Evolutionary conservation across 2,329 filamentous ascomycete species (phyloP), one percentile per base, ranked within the genome.

Genomic region (Verticillium albo-atrum): DNA sequence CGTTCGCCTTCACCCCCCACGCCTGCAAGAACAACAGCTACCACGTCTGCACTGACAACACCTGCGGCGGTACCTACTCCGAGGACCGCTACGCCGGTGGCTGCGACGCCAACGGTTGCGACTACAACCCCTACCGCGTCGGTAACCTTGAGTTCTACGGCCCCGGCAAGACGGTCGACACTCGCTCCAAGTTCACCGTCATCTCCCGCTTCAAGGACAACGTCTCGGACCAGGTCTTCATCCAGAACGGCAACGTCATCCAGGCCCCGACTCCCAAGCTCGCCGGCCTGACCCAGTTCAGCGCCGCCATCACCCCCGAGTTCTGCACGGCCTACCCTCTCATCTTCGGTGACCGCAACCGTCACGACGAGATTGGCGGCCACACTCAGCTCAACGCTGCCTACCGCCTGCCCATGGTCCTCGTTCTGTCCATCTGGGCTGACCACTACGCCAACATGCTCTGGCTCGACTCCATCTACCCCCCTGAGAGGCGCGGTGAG

Each of bases 31-130:
- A 61, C 37, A 63, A 61, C 59, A 60, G 59, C 32, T 61, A 62
- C 42, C 60, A 64, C 55, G 55, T 63, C 58, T 69, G 67, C 55
- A 30, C 62, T 23, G 62, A 53, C 20, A 32, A 34, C 59, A 57
- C 47, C 17, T 84, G 81, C 65, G 82, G 82, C 56, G 82, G 78
- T 54, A 75, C 77, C 20, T 81, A 78, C 67, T 76, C 72, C 6
- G 66, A 70, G 57, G 72, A 78, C 62, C 82, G 84, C 64, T 86
- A 86, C 68, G 74, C 70, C 15, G 84, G 84, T 60, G 72, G 81
- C 51, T 89, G 86, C 74, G 86, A 89, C 70, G 83, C 84, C 62
- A 83, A 86, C 66, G 86, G 86, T 27, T 89, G 86, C 67, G 86
- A 88, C 68, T 87, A 84, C 77, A 87, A 87, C 78, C 74, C 81